These are phyloP conservation scores for Aurifilum marmelostoma DNA, from an alignment of 2,329 filamentous ascomycete genomes.

Conservation along the genomic window DNA sequence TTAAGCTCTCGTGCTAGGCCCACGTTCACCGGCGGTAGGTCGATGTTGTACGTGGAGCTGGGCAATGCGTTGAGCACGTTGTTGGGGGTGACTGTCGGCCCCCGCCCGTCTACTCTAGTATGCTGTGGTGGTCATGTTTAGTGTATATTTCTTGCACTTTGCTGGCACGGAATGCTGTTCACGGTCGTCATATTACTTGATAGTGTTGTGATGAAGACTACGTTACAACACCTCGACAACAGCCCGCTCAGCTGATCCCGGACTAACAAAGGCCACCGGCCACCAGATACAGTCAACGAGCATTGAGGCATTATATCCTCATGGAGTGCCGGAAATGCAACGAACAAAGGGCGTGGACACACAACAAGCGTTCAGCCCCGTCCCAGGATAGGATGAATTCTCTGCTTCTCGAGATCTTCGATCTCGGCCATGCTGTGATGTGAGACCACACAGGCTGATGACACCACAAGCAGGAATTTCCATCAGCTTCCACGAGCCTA, in stretches of 20 bases:
- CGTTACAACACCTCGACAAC: neutral
- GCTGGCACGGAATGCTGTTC: neutral
- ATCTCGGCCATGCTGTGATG: neutral
- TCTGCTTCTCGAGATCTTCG: neutral
- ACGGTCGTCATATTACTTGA: neutral
- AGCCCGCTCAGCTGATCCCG: neutral
- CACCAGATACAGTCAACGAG: neutral
- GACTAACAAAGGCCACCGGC: no score
- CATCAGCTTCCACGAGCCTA: neutral
- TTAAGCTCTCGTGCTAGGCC: neutral
- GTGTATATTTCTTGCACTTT: no score
- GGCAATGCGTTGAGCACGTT: neutral
- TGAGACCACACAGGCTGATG: no score
- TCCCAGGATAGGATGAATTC: neutral
- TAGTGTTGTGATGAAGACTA: neutral
- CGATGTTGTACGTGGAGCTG: neutral
- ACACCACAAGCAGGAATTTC: neutral
- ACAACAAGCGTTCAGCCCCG: neutral
- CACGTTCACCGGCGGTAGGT: neutral
- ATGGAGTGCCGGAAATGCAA: neutral
- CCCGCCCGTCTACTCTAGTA: neutral
- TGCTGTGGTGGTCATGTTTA: neutral
- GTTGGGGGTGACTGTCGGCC: neutral
- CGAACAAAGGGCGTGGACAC: neutral
- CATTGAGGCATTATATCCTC: neutral